Evolutionary conservation across 768 basidiomycete species (phyloP).

Genomic region (Albatrellus ellisii): DNA sequence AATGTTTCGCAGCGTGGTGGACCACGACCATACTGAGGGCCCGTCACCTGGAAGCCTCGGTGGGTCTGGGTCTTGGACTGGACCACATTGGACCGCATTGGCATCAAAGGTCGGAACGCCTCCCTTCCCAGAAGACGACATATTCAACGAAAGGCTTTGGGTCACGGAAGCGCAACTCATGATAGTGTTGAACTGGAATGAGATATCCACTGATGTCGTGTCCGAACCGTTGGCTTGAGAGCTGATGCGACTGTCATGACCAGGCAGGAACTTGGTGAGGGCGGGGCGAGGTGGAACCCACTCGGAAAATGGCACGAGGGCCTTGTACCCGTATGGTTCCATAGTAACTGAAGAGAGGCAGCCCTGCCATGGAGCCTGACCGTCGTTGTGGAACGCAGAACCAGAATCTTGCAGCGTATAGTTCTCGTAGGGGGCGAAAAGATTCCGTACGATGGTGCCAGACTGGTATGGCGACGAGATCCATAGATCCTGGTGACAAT

Average conservation of each 20-base stretch:
- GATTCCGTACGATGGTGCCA: constrained; percentile 51
- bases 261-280: constrained; percentile 70
- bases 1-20: constrained; percentile 57
- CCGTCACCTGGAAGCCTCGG: constrained; percentile 39
- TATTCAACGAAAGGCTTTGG: constrained; percentile 45
- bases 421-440: constrained; percentile 76
- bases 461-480: constrained; percentile 68
- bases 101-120: constrained; percentile 38
- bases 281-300: constrained; percentile 66
- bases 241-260: constrained; percentile 70
- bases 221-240: constrained; percentile 34
- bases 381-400: constrained; percentile 47
- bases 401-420: constrained; percentile 56
- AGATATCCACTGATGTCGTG: constrained; percentile 45
- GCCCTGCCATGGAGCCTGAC: constrained; percentile 52
- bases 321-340: constrained; percentile 71
- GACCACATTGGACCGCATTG: constrained; percentile 30
- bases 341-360: constrained; percentile 58
- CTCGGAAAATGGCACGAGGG: constrained; percentile 49
- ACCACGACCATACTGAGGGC: constrained; percentile 58
- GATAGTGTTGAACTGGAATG: constrained; percentile 62
- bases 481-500: constrained; percentile 49
- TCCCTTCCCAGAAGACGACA: constrained; percentile 56
- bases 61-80: constrained; percentile 34
- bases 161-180: constrained; percentile 72